Base-by-base conservation (phyloP, 2,329 filamentous ascomycete species). In the Rhexocercosporidium sp. region DNA sequence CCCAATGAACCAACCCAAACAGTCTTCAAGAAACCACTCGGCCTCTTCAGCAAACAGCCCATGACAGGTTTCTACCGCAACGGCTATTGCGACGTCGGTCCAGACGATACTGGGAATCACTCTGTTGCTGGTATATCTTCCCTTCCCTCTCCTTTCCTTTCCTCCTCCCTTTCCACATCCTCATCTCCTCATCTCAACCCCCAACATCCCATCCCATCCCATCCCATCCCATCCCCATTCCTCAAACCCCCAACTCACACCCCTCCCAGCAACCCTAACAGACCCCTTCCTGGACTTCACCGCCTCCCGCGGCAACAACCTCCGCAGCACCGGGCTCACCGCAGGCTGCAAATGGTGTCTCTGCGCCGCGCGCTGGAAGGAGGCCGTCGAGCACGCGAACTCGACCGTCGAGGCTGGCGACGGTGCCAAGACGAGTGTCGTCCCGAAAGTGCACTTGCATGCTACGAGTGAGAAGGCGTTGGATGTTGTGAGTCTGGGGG, bases 271-370 rank as follows among this genome's bases (percentile, higher is more conserved):
- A 61, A 82, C 86, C 31, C 79, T 90, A 1, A 87, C 85, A 9
- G 82, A 87, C 66, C 84, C 86, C 71, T 90, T 90, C 76, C 84
- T 90, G 39, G 85, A 89, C 74, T 90, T 86, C 79, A 83, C 82
- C 37, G 86, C 87, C 20, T 80, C 81, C 4, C 81, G 82, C 44
- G 88, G 87, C 46, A 90, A 90, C 73, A 85, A 90, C 72, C 79
- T 90, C 39, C 82, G 86, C 27, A 72, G 76, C 5, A 81, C 82
- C 22, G 87, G 87, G 3, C 81, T 90, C 64, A 85, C 81, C 22
- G 83, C 80, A 14, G 87, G 87, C 8, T 88, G 86, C 73, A 86
- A 85, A 75, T 90, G 88, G 86, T 90, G 88, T 76, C 77, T 90
- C 5, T 90, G 88, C 73, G 86, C 86, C 2, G 79, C 77, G 12